Evolutionary conservation across 129 eudicot species (phyloP).

Genomic region (Glebionis coronaria): DNA sequence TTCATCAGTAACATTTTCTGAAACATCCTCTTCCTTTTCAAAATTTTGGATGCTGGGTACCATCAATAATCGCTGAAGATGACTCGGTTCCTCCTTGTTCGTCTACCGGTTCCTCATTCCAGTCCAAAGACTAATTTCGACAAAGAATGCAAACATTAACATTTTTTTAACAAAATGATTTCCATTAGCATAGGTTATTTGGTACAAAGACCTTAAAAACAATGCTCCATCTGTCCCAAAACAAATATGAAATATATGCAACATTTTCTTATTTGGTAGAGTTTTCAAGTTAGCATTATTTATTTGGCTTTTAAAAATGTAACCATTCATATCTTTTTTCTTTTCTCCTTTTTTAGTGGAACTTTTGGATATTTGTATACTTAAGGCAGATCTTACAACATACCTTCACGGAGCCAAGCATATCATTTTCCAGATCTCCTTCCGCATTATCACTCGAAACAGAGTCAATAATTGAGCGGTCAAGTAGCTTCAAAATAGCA

Average conservation of each 20-base stretch:
- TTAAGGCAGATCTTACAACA: background rate
- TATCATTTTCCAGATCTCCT: constrained; percentile 77
- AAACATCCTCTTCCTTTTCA: constrained; percentile 57
- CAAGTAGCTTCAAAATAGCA: constrained; percentile 81
- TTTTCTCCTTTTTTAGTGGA: background rate
- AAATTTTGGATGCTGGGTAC: constrained; percentile 27
- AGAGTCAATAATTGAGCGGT: constrained; percentile 65
- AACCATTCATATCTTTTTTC: too few relatives aligned
- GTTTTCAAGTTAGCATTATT: background rate
- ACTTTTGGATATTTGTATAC: background rate
- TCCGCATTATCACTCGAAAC: constrained; percentile 65
- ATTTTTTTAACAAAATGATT: too few relatives aligned
- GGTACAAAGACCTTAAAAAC: too few relatives aligned
- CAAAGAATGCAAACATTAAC: background rate
- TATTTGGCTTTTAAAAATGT: background rate
- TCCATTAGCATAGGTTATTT: too few relatives aligned
- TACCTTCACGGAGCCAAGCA: constrained; percentile 99
- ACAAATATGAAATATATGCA: background rate
- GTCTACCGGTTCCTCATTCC: constrained; percentile 83
- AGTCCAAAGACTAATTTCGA: constrained; percentile 57
- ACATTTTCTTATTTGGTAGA: background rate
- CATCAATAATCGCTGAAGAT: constrained; percentile 35
- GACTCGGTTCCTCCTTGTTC: constrained; percentile 58
- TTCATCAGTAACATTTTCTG: constrained; percentile 52
- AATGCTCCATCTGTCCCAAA: too few relatives aligned